Percentiles rank a stretch among this genome's conserved stretches.
Evolutionary conservation across 768 basidiomycete genomes (phyloP).

Genomic region (Tubosaeta sp.): DNA sequence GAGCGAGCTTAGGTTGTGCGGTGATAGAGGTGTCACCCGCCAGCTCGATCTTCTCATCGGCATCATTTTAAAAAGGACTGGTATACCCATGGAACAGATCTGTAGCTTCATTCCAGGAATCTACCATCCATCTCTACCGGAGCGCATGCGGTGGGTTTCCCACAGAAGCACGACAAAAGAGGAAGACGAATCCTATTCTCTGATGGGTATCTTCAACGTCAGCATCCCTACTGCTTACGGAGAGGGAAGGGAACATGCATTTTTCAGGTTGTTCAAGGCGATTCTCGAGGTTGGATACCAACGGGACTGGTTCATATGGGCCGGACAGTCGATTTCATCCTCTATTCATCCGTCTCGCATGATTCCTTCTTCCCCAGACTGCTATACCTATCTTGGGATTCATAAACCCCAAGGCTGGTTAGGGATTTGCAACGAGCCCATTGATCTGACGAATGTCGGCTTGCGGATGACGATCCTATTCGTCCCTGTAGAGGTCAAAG

Average conservation of each 20-base stretch:
- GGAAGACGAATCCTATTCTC: background rate
- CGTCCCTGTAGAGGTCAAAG: background rate
- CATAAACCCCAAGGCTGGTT: background rate
- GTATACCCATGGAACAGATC: background rate
- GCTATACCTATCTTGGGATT: background rate
- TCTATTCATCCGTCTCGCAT: background rate
- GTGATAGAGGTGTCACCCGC: background rate
- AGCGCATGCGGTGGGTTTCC: conserved; percentile 1
- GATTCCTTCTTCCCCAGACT: background rate
- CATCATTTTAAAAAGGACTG: background rate
- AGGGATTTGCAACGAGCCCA: background rate
- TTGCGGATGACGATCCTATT: background rate
- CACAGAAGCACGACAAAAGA: background rate
- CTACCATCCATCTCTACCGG: background rate
- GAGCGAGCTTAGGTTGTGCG: background rate
- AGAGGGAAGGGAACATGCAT: background rate
- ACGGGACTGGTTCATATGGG: background rate
- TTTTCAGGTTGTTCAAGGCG: background rate
- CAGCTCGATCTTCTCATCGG: background rate
- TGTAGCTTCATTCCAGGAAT: background rate
- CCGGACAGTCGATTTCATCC: background rate
- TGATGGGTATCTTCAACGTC: conserved; percentile 3
- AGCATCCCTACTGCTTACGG: conserved; percentile 1
- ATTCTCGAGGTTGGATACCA: background rate
- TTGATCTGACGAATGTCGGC: background rate